Evolutionary conservation across 1,139 yeast species (phyloP).

Genomic region (Arxiozyma slooffiae): DNA sequence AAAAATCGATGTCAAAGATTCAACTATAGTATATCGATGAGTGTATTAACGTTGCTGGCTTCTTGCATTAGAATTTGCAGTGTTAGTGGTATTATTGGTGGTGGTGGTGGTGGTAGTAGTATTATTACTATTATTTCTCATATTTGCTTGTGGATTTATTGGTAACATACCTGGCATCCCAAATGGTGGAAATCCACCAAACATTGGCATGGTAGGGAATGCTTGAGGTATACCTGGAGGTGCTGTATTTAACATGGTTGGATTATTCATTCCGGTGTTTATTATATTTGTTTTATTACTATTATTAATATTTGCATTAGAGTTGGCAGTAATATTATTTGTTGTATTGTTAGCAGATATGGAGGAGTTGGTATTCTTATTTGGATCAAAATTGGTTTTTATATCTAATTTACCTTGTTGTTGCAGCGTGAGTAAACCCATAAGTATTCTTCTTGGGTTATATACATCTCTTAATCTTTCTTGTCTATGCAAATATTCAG

Average conservation of each 20-base stretch:
- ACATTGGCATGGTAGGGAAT: slow-evolving; percentile 33
- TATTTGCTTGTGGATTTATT: slow-evolving; percentile 15
- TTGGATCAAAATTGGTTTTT: slow-evolving; percentile 8
- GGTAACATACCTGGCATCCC: slow-evolving; percentile 32
- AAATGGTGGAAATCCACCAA: slow-evolving; percentile 32
- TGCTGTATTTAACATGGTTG: slow-evolving; percentile 16
- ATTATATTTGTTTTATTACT: background rate
- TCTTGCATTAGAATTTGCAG: background rate
- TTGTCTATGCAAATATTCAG: slow-evolving; percentile 81
- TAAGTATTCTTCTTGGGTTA: slow-evolving; percentile 45
- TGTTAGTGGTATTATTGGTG: slow-evolving; percentile 1
- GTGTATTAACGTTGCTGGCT: slow-evolving; percentile 1
- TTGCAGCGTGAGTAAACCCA: slow-evolving; percentile 34
- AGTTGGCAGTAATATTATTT: background rate
- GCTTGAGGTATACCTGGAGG: slow-evolving; percentile 22
- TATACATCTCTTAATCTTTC: slow-evolving; percentile 72
- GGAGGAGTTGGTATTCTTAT: background rate
- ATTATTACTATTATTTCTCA: slow-evolving; percentile 7
- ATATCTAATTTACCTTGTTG: slow-evolving; percentile 30
- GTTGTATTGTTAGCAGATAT: slow-evolving; percentile 1
- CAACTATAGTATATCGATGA: background rate
- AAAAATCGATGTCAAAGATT: background rate
- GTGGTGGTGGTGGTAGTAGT: slow-evolving; percentile 4
- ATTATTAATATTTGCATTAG: slow-evolving; percentile 2
- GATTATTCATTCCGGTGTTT: slow-evolving; percentile 2